Percentiles rank a stretch among this genome's conserved stretches.
Evolutionary conservation across 192 early-diverging fungal genomes (phyloP).

Genomic region (Backusella luteola): DNA sequence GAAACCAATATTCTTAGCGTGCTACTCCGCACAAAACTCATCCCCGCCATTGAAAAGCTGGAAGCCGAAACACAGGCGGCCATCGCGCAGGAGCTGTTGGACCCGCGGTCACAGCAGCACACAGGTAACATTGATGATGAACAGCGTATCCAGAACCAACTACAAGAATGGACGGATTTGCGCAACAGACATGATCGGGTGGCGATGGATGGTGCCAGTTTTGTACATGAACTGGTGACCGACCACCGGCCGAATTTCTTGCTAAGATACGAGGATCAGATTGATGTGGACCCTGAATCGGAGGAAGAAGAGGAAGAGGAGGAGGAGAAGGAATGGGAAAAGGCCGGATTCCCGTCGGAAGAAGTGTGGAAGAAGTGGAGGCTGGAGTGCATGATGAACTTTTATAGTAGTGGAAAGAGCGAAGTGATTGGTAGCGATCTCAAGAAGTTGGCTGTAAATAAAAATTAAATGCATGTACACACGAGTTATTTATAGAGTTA

Average conservation of each 20-base stretch:
- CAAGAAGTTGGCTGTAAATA: constrained; percentile 24
- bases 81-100: constrained; percentile 19
- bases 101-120: neutral
- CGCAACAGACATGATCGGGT: constrained; percentile 30
- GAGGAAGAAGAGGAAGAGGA: constrained; percentile 14
- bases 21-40: constrained; percentile 38
- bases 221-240: constrained; percentile 17
- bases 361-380: constrained; percentile 33
- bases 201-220: constrained; percentile 12
- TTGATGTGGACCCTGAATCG: constrained; percentile 7
- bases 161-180: constrained; percentile 25
- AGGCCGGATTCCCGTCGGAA: constrained; percentile 31
- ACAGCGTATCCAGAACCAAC: constrained; percentile 6
- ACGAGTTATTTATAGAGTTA: neutral
- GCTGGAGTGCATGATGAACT: constrained; percentile 39
- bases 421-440: constrained; percentile 33
- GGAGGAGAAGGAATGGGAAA: constrained; percentile 27
- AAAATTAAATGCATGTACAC: constrained; percentile 2
- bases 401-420: constrained; percentile 35
- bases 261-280: constrained; percentile 13
- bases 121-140: constrained; percentile 19
- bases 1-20: constrained; percentile 38
- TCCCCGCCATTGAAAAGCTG: constrained; percentile 39
- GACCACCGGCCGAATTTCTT: constrained; percentile 20
- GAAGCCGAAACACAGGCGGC: constrained; percentile 30